Percentiles rank a stretch among this genome's conserved stretches.
Conservation (phyloP, 2,329 filamentous ascomycete species). For the Neurospora sp. region DNA sequence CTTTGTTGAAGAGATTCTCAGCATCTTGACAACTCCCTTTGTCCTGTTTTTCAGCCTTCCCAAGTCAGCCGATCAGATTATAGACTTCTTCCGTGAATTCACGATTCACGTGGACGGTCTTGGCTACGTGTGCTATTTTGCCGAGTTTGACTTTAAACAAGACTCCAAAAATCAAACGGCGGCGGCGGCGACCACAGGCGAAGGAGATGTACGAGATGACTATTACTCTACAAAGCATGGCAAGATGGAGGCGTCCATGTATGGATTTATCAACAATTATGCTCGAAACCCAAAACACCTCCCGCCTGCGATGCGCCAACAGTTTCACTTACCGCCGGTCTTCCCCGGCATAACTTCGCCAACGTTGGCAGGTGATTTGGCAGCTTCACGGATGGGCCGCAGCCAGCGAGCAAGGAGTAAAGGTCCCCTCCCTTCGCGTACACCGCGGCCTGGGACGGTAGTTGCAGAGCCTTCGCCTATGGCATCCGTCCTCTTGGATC, state of each 20-base stretch:
- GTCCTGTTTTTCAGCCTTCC: slow-evolving; percentile 80
- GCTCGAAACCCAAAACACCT: slow-evolving; percentile 60
- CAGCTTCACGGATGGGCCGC: slow-evolving; percentile 37
- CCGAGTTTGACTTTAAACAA: slow-evolving; percentile 93
- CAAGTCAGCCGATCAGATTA: slow-evolving; percentile 79
- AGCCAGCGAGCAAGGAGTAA: slow-evolving; percentile 35
- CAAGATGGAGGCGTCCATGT: slow-evolving; percentile 97
- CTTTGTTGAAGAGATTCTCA: slow-evolving; percentile 84
- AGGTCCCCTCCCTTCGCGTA: slow-evolving; percentile 26
- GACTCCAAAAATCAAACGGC: slow-evolving; percentile 39
- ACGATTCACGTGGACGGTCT: slow-evolving; percentile 94
- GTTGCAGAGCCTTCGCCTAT: slow-evolving; percentile 52
- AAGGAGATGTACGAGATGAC: slow-evolving; percentile 66
- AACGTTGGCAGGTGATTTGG: slow-evolving; percentile 45
- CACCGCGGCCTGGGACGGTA: slow-evolving; percentile 33
- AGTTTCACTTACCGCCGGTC: slow-evolving; percentile 65
- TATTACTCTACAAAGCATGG: slow-evolving; percentile 94
- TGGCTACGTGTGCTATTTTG: slow-evolving; percentile 94
- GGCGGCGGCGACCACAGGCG: slow-evolving; percentile 21
- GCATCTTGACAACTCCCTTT: slow-evolving; percentile 85
- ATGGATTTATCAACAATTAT: slow-evolving; percentile 91
- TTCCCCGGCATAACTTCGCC: slow-evolving; percentile 63
- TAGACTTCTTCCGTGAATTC: slow-evolving; percentile 97
- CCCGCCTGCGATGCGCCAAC: slow-evolving; percentile 42
- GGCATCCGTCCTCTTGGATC: slow-evolving; percentile 64